Evolutionary conservation across 345 rosid genomes (phyloP).

Genomic region (Anacardium occidentale): DNA sequence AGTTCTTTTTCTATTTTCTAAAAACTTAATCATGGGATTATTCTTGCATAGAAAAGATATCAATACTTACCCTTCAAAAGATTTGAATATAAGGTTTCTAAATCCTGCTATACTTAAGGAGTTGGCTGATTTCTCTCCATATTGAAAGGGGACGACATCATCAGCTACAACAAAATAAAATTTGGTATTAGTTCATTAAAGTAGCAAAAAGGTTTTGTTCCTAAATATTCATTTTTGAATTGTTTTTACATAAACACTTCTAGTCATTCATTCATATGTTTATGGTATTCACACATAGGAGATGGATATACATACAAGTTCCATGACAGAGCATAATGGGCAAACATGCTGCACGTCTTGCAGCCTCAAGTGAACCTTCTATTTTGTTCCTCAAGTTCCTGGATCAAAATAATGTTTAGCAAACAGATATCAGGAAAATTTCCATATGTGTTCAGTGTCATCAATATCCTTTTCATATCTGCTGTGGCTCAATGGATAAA

Average conservation of each 20-base stretch:
- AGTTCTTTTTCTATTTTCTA: background rate
- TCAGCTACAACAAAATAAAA: constrained; percentile 49
- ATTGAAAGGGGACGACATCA: constrained; percentile 67
- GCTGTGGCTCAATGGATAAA: background rate
- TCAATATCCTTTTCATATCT: constrained; percentile 1
- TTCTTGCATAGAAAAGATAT: background rate
- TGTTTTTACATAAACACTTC: background rate
- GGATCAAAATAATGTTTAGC: constrained; percentile 15
- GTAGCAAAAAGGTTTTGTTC: background rate
- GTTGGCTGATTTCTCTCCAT: constrained; percentile 82
- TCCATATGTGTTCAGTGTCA: background rate
- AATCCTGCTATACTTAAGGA: constrained; percentile 61
- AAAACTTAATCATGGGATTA: background rate
- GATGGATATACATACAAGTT: constrained; percentile 44
- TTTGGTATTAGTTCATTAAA: background rate
- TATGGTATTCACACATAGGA: background rate
- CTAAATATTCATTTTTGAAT: background rate
- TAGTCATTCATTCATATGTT: background rate
- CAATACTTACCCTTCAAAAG: constrained; percentile 61
- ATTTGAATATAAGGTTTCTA: constrained; percentile 60
- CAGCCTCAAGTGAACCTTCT: constrained; percentile 61
- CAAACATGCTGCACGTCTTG: constrained; percentile 63
- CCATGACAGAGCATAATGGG: constrained; percentile 66
- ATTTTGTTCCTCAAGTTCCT: constrained; percentile 58
- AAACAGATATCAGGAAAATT: constrained; percentile 1